Conservation (phyloP, 2,329 filamentous ascomycete species). For the Neurospora sp. region DNA sequence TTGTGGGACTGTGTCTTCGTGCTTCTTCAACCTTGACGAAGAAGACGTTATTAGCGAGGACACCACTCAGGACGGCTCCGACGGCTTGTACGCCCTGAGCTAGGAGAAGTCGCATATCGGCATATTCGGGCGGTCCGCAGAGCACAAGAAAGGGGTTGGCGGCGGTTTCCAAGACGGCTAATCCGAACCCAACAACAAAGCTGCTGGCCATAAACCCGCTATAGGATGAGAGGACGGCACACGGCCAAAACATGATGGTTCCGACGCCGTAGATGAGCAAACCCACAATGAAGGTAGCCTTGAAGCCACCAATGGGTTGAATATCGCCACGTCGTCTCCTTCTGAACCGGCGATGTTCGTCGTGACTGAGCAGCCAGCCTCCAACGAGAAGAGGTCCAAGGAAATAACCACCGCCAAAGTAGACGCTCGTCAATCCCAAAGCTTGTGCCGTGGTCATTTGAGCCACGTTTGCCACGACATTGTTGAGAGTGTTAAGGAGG, state of each 20-base stretch:
- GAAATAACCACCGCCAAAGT: constrained; percentile 62
- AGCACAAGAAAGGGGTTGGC: constrained; percentile 66
- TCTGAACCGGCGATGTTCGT: constrained; percentile 44
- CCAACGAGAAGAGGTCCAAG: constrained; percentile 61
- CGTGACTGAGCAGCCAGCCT: constrained; percentile 58
- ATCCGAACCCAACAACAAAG: constrained; percentile 67
- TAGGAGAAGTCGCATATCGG: constrained; percentile 64
- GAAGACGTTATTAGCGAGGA: constrained; percentile 65
- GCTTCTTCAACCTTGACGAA: constrained; percentile 48
- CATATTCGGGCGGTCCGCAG: constrained; percentile 63
- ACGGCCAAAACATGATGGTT: constrained; percentile 82
- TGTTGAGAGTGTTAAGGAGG: constrained; percentile 71
- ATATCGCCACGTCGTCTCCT: constrained; percentile 23
- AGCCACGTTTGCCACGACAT: constrained; percentile 53
- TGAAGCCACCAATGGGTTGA: constrained; percentile 55
- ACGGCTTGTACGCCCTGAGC: constrained; percentile 71
- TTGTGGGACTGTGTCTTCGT: constrained; percentile 26
- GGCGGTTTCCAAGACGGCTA: constrained; percentile 68
- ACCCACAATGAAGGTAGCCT: constrained; percentile 69
- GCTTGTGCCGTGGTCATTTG: constrained; percentile 51
- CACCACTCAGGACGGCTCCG: constrained; percentile 59
- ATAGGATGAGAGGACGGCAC: constrained; percentile 63
- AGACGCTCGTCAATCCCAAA: constrained; percentile 57
- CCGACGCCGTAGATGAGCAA: constrained; percentile 64
- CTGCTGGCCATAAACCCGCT: constrained; percentile 66